A percentile compares a stretch with the other conserved stretches of the same genome.
phyloP scores from a whole-genome alignment of 2,329 filamentous ascomycete species.

The Blastomyces gilchristii region DNA sequence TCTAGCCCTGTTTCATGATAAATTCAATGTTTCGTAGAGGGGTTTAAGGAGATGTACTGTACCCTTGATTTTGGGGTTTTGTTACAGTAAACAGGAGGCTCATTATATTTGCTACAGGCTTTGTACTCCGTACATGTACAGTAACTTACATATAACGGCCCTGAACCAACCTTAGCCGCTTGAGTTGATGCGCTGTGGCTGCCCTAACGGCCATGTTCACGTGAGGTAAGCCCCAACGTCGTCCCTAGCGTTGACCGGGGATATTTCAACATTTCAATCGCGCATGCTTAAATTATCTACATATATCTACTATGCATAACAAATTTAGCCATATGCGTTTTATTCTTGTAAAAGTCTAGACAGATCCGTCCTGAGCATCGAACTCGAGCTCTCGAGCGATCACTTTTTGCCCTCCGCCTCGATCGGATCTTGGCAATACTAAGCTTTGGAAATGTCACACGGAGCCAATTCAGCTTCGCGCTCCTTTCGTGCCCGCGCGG shows the following conservation, averaged over 20 bases:
- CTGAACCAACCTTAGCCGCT: no score
- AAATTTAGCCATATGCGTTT: background rate
- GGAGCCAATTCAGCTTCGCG: background rate
- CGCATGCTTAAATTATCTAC: background rate
- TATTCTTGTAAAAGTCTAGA: background rate
- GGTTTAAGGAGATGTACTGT: background rate
- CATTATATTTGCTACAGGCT: no score
- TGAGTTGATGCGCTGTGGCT: no score
- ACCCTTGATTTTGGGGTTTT: background rate
- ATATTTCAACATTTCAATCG: background rate
- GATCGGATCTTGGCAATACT: background rate
- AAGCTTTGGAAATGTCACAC: background rate
- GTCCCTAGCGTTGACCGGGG: background rate
- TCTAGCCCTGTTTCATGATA: background rate
- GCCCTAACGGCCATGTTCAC: background rate
- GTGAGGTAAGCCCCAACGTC: background rate
- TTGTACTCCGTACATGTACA: no score
- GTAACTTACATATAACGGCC: no score
- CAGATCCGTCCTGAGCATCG: background rate
- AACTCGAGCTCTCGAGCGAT: background rate
- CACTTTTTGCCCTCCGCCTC: background rate
- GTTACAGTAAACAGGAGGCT: background rate
- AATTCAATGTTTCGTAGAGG: background rate
- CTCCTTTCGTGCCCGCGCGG: conserved; percentile 21
- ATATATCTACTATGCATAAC: background rate